A percentile compares a stretch with the other conserved stretches of the same genome.
These are phyloP conservation scores for Linnemannia schmuckeri DNA, from an alignment of 192 early-diverging fungal genomes.

Conservation along the genomic window DNA sequence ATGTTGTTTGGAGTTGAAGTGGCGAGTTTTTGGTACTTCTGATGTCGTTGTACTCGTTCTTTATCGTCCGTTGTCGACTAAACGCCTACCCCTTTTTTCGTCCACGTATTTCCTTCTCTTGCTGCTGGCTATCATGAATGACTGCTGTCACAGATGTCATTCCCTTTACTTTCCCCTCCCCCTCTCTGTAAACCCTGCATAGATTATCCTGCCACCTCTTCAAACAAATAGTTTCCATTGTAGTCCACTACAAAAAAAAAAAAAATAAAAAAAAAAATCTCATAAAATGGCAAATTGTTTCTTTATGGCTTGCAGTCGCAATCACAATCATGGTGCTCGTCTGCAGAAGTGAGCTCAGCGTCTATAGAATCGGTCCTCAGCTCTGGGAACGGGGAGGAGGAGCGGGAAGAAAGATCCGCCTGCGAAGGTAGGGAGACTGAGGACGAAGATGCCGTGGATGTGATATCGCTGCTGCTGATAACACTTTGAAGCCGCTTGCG, in stretches of 20 bases:
- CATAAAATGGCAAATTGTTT: background rate
- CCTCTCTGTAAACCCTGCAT: background rate
- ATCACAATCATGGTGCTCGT: conserved; percentile 5
- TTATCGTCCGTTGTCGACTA: background rate
- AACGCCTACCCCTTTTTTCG: background rate
- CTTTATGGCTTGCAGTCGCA: background rate
- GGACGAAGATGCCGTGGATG: conserved; percentile 12
- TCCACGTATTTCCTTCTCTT: background rate
- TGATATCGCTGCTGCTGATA: background rate
- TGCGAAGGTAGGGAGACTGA: background rate
- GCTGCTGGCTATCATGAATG: conserved; percentile 3
- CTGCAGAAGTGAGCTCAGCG: background rate
- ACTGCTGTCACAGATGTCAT: background rate
- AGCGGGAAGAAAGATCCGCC: background rate
- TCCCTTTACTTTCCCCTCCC: conserved; percentile 10
- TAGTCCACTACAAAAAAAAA: conserved; percentile 3
- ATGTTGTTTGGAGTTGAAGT: background rate
- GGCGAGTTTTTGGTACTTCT: background rate
- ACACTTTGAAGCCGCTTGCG: background rate
- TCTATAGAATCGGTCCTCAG: background rate
- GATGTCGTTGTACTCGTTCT: background rate
- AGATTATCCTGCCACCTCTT: background rate
- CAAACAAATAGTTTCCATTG: background rate
- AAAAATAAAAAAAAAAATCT: background rate
- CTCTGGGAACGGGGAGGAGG: background rate